Conservation (phyloP, 495 filamentous ascomycete species). For the Aspergillus conjunctus region DNA sequence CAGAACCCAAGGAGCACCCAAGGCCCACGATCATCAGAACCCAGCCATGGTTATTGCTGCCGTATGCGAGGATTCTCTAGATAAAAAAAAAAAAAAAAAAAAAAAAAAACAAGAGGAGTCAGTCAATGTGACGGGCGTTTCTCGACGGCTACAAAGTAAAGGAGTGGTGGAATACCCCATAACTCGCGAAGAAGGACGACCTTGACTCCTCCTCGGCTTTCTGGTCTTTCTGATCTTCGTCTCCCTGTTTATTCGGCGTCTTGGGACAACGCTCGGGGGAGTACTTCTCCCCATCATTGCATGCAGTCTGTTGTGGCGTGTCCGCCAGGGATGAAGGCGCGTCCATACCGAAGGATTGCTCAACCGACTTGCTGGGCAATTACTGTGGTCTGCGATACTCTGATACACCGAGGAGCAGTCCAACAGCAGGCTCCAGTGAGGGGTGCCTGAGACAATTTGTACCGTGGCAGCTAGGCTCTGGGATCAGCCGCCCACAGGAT, state of each 20-base stretch:
- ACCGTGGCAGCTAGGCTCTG: too few species aligned
- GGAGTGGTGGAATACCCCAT: background rate
- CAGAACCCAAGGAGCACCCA: conserved; percentile 67
- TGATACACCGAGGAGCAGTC: too few species aligned
- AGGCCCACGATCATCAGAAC: conserved; percentile 18
- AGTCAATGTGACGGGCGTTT: background rate
- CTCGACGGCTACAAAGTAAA: background rate
- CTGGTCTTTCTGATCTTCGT: conserved; percentile 3
- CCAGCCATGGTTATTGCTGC: conserved; percentile 5
- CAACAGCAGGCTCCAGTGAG: too few species aligned
- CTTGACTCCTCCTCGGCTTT: background rate
- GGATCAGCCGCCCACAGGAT: too few species aligned
- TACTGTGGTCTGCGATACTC: too few species aligned
- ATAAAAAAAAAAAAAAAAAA: too few species aligned
- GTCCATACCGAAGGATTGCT: background rate
- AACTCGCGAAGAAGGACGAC: conserved; percentile 8
- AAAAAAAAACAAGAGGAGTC: background rate
- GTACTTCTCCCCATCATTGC: background rate
- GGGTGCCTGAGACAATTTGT: too few species aligned
- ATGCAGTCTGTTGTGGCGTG: background rate
- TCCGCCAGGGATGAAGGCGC: background rate
- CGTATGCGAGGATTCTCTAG: conserved; percentile 18
- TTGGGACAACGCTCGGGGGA: background rate
- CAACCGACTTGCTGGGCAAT: too few species aligned
- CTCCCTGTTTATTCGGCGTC: background rate